Evolutionary conservation across 2,329 filamentous ascomycete genomes (phyloP).

Genomic region (Drechslerella coelobrocha): DNA sequence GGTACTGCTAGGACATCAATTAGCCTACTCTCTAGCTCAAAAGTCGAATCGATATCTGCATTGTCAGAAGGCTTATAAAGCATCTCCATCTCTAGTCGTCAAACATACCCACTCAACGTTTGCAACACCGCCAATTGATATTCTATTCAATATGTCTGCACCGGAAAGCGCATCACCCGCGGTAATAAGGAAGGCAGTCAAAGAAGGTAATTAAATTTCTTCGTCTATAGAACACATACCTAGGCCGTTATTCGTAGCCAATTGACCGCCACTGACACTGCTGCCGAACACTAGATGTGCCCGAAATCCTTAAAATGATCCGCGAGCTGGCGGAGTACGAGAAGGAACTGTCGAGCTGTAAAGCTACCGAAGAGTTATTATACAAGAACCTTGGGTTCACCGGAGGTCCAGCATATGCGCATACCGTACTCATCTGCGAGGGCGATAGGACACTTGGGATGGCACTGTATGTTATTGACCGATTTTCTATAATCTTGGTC

Average conservation of each 20-base stretch:
- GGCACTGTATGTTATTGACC: slow-evolving; percentile 50
- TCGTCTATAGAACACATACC: slow-evolving; percentile 1
- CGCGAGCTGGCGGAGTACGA: slow-evolving; percentile 88
- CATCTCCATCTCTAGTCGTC: not conserved
- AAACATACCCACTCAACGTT: not conserved
- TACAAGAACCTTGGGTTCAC: slow-evolving; percentile 80
- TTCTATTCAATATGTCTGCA: slow-evolving; percentile 16
- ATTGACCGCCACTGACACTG: not conserved
- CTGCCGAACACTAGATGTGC: slow-evolving; percentile 69
- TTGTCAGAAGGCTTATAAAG: too few species aligned
- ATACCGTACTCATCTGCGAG: slow-evolving; percentile 52
- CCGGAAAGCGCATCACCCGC: slow-evolving; percentile 7
- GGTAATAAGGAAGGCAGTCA: slow-evolving; percentile 34
- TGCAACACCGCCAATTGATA: not conserved
- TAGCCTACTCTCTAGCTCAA: too few species aligned
- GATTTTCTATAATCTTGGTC: slow-evolving; percentile 22
- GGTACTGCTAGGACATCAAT: too few species aligned
- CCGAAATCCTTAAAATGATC: slow-evolving; percentile 80
- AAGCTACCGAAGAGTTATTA: slow-evolving; percentile 79
- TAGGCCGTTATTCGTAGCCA: slow-evolving; percentile 1
- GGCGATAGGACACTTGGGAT: slow-evolving; percentile 52
- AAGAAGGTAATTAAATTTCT: slow-evolving; percentile 22
- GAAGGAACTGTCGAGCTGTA: slow-evolving; percentile 70
- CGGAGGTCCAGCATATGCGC: slow-evolving; percentile 59
- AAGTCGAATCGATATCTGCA: too few species aligned